Evolutionary conservation across 805 yeast genomes (phyloP).

Genomic region (Starmera pachycereana): DNA sequence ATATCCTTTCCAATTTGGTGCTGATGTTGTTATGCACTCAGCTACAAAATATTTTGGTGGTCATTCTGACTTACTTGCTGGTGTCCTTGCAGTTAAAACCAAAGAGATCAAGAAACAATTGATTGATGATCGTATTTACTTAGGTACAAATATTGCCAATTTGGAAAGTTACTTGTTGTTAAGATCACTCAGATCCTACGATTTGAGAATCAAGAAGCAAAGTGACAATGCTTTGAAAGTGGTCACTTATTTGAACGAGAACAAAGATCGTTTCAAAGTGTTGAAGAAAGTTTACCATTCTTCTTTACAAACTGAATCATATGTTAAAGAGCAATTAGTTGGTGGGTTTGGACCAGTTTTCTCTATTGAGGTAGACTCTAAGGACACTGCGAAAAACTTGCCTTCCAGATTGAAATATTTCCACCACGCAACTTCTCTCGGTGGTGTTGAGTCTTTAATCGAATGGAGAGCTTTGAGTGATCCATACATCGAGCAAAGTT

Average conservation of each 20-base stretch:
- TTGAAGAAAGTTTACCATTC: constrained; percentile 56
- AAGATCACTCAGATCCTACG: constrained; percentile 75
- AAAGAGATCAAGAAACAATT: constrained; percentile 33
- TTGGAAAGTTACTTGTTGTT: constrained; percentile 65
- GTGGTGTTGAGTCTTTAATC: constrained; percentile 83
- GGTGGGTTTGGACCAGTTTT: constrained; percentile 71
- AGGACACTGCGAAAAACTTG: constrained; percentile 46
- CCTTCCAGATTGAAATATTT: constrained; percentile 61
- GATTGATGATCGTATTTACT: constrained; percentile 48
- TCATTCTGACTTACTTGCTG: constrained; percentile 87
- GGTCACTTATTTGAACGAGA: constrained; percentile 47
- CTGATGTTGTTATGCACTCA: constrained; percentile 84
- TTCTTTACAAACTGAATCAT: constrained; percentile 63
- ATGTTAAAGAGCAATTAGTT: constrained; percentile 53
- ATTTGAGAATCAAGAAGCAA: constrained; percentile 61
- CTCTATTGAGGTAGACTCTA: constrained; percentile 42
- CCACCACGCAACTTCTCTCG: constrained; percentile 88
- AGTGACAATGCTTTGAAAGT: constrained; percentile 49
- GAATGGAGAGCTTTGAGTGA: constrained; percentile 87
- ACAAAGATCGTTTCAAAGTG: constrained; percentile 36
- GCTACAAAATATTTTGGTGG: constrained; percentile 94
- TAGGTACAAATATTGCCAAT: constrained; percentile 76
- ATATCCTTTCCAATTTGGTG: constrained; percentile 74
- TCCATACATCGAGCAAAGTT: constrained; percentile 37
- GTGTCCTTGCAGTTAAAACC: constrained; percentile 62